Base-by-base conservation (phyloP, 495 filamentous ascomycete genomes). In the Penicillium cosmopolitanum region DNA sequence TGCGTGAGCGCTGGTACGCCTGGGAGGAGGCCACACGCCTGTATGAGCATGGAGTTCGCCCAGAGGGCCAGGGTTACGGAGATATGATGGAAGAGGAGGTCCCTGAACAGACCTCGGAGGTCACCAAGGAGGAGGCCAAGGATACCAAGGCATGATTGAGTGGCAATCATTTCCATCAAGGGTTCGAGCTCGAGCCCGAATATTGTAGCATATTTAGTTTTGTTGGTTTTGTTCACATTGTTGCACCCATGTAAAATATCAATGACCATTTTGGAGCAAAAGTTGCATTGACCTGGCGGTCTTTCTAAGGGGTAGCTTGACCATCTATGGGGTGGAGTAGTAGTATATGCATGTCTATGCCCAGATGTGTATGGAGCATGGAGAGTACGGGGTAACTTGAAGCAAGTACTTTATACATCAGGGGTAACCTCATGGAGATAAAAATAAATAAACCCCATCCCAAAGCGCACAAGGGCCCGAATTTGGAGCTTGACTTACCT, bases 1-100 rank as follows among this genome's bases (percentile, higher is more conserved):
- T 98, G 55, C 93, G 89, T 38, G 94, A 98, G 71, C 81, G 94
- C 66, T 93, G 85, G 77, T 95, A 97, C 76, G 81, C 90, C 38
- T 97, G 91, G 90, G 85, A 93, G 64, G 91, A 94, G 63, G 95
- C 95, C 23, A 77, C 84, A 58, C 79, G 82, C 64, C 69, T 93
- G 58, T 93, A 90, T 8, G 75, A 83, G 69, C 74, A 77, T 9
- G 92, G 76, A 51, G 74, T 73, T 48, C 76, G 73, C 21, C 77
- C 77, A 18, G 65, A 74, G 55, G 64, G 31, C 48, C 48, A 63
- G 50, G 65, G 55, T 44, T 43, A 61, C 19, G 55, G 46, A n/a
- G 63, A 58, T 11, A 23, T 50, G 25, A 19, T 53, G 47, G 58
- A 64, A 19, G 47, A 61, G 21, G 50, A 51, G 16, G 36, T 21